Conservation (phyloP, 1,284 basidiomycete species). For the Moesziomyces sp. region DNA sequence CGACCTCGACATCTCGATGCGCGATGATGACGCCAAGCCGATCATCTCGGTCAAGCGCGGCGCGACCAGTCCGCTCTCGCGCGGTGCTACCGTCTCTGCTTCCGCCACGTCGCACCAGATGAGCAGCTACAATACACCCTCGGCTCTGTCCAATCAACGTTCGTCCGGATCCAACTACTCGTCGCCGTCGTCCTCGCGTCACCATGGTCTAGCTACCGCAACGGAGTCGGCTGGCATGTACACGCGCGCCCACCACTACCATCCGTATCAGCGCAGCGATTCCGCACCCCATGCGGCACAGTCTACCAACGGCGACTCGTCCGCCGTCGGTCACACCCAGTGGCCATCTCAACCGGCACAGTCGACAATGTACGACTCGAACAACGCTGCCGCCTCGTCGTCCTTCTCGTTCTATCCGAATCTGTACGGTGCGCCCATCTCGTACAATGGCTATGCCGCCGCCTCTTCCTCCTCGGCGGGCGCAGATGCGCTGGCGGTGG, state of each 20-base stretch:
- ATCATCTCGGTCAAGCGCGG: background rate
- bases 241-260: slow-evolving; percentile 20
- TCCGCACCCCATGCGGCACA: slow-evolving; percentile 3
- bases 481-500: slow-evolving; percentile 1
- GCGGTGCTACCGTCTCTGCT: background rate
- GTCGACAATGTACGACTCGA: slow-evolving; percentile 12
- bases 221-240: slow-evolving; percentile 10
- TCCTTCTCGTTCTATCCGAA: slow-evolving; percentile 25
- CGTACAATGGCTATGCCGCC: slow-evolving; percentile 17
- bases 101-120: background rate
- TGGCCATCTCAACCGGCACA: slow-evolving; percentile 19
- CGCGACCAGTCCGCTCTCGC: too few relatives aligned
- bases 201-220: background rate
- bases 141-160: background rate
- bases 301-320: slow-evolving; percentile 1
- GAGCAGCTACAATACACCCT: background rate
- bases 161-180: background rate
- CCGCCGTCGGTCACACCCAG: slow-evolving; percentile 4
- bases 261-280: slow-evolving; percentile 26
- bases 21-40: background rate
- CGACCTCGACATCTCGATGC: slow-evolving; percentile 5
- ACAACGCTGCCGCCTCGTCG: background rate
- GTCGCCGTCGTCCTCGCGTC: background rate
- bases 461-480: slow-evolving; percentile 3
- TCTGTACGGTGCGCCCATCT: slow-evolving; percentile 25